phyloP scores from a whole-genome alignment of 1,139 yeast genomes.

The Blastobotrys aristatus region DNA sequence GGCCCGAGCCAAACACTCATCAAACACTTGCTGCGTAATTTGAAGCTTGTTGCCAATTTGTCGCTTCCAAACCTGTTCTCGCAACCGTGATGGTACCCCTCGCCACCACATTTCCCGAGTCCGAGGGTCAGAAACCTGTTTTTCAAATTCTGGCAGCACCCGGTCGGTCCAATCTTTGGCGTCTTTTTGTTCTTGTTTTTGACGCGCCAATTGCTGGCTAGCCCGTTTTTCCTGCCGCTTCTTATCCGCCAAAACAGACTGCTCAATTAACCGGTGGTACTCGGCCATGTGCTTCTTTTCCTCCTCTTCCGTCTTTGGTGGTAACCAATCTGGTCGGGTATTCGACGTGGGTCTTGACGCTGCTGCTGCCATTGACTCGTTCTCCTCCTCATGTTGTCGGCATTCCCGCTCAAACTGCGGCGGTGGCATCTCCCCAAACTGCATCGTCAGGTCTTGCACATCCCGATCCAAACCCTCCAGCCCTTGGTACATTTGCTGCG shows the following conservation, averaged over 20 bases:
- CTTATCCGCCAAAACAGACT: conserved; percentile 37
- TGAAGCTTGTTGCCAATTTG: conserved; percentile 40
- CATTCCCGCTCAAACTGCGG: background rate
- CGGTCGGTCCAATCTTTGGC: conserved; percentile 43
- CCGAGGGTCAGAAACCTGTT: conserved; percentile 36
- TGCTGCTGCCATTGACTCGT: too few relatives aligned
- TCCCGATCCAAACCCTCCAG: conserved; percentile 37
- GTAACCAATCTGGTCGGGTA: conserved; percentile 63
- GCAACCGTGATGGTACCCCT: conserved; percentile 49
- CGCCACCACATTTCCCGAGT: conserved; percentile 63
- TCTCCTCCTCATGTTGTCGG: background rate
- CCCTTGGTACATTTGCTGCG: conserved; percentile 14
- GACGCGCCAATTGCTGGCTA: conserved; percentile 23
- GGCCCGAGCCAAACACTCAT: conserved; percentile 17
- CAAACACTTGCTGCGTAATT: conserved; percentile 23
- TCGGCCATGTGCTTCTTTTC: conserved; percentile 52
- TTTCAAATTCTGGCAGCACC: conserved; percentile 39
- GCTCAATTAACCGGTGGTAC: conserved; percentile 46
- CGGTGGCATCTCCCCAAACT: conserved; percentile 31
- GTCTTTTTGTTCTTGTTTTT: conserved; percentile 29
- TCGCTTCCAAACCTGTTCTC: conserved; percentile 51
- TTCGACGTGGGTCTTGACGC: background rate
- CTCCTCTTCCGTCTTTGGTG: conserved; percentile 58
- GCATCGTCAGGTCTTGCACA: conserved; percentile 45
- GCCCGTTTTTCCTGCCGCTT: conserved; percentile 32